A percentile compares a stretch with the other conserved stretches of the same genome.
These are phyloP conservation scores for Sanghuangporus sanghuang DNA, from an alignment of 1,284 basidiomycete species.

Conservation along the genomic window DNA sequence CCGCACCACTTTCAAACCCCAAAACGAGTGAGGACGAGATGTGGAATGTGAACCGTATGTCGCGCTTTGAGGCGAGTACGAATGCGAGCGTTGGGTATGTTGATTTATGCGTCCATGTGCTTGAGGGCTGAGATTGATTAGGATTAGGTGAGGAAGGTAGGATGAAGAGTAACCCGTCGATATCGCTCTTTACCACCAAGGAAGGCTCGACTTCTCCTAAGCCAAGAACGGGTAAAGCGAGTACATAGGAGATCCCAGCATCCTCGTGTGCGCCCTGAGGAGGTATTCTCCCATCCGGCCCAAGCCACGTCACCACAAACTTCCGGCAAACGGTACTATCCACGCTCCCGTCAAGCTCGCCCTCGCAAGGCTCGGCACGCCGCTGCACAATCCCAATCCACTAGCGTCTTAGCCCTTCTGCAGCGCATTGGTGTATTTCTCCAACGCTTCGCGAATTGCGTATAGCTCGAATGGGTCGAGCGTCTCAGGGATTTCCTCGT, in stretches of 20 bases:
- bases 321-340: conserved; percentile 64
- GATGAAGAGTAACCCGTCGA: conserved; percentile 76
- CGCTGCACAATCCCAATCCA: conserved; percentile 53
- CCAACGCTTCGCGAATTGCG: conserved; percentile 72
- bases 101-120: conserved; percentile 65
- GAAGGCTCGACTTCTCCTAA: conserved; percentile 30
- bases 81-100: conserved; percentile 90
- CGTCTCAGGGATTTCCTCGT: conserved; percentile 82
- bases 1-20: conserved; percentile 74
- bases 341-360: conserved; percentile 81
- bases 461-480: conserved; percentile 81
- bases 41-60: conserved; percentile 81
- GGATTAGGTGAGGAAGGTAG: no score
- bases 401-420: conserved; percentile 51
- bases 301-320: conserved; percentile 60
- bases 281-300: conserved; percentile 41
- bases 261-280: conserved; percentile 31
- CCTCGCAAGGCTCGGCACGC: conserved; percentile 71
- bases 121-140: conserved; percentile 23
- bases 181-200: conserved; percentile 70
- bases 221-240: conserved; percentile 62
- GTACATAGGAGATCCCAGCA: conserved; percentile 44
- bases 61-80: conserved; percentile 90
- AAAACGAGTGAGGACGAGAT: conserved; percentile 50
- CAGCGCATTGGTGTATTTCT: conserved; percentile 75